phyloP scores from a whole-genome alignment of 805 yeast genomes.

The Nakazawaea laoshanensis region DNA sequence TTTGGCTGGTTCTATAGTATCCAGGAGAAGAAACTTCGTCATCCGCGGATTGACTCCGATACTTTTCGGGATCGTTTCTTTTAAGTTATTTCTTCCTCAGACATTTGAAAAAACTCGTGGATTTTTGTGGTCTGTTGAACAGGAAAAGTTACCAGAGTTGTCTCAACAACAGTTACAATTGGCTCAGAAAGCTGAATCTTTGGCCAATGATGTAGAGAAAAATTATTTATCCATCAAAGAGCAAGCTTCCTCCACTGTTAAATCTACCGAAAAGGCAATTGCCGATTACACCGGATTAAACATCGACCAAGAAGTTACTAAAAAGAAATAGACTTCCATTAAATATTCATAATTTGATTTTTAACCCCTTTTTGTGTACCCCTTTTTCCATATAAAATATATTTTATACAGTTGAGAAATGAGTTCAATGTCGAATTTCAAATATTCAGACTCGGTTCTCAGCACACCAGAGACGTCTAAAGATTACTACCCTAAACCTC shows the following conservation, averaged over 20 bases:
- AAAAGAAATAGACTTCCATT: constrained; percentile 20
- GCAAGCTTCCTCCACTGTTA: constrained; percentile 18
- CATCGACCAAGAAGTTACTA: constrained; percentile 34
- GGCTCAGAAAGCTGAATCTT: constrained; percentile 32
- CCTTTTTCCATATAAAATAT: neutral
- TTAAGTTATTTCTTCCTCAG: constrained; percentile 62
- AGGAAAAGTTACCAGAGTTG: constrained; percentile 49
- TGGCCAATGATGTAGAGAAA: constrained; percentile 35
- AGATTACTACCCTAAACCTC: too few relatives aligned
- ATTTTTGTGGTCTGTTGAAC: constrained; percentile 54
- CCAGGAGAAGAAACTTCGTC: constrained; percentile 57
- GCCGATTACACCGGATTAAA: constrained; percentile 61
- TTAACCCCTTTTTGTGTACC: neutral
- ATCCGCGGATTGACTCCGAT: constrained; percentile 51
- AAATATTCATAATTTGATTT: neutral
- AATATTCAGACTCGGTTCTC: too few relatives aligned
- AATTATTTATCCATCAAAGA: constrained; percentile 28
- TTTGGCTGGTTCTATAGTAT: constrained; percentile 62
- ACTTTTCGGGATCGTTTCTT: constrained; percentile 52
- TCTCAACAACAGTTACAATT: constrained; percentile 53
- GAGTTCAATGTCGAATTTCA: too few relatives aligned
- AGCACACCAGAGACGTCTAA: too few relatives aligned
- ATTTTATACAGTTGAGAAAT: neutral
- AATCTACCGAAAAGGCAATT: constrained; percentile 32
- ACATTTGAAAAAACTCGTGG: constrained; percentile 56